Conservation (phyloP, 306 rosid species). For the Bauhinia variegata region DNA sequence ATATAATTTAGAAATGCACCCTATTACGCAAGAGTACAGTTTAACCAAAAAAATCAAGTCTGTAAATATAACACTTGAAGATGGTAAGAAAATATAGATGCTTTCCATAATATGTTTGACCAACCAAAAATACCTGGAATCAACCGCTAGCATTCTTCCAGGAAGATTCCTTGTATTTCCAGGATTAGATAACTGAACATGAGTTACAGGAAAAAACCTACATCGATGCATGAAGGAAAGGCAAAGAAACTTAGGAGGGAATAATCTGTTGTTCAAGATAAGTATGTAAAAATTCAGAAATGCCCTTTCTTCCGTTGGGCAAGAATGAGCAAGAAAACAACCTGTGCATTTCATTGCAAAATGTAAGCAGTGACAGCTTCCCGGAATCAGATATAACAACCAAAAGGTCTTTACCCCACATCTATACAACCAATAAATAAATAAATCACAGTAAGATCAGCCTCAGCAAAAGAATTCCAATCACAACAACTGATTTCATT, state of each 20-base stretch:
- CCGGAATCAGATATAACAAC: slow-evolving; percentile 93
- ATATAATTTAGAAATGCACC: slow-evolving; percentile 15
- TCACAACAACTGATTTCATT: slow-evolving; percentile 10
- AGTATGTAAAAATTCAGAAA: not conserved
- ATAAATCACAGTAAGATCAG: slow-evolving; percentile 11
- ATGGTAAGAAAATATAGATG: slow-evolving; percentile 23
- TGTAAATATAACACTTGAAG: slow-evolving; percentile 17
- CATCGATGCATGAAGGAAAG: slow-evolving; percentile 29
- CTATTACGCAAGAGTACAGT: not conserved
- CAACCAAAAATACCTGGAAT: slow-evolving; percentile 64
- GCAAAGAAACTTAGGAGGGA: slow-evolving; percentile 22
- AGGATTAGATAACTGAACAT: slow-evolving; percentile 78
- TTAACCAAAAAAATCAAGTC: slow-evolving; percentile 9
- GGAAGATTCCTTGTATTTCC: slow-evolving; percentile 75
- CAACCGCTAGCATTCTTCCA: slow-evolving; percentile 83
- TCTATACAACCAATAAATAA: slow-evolving; percentile 42
- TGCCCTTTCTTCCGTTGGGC: not conserved
- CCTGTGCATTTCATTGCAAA: slow-evolving; percentile 98
- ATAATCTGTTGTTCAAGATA: not conserved
- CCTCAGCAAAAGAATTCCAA: slow-evolving; percentile 6
- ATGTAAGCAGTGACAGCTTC: slow-evolving; percentile 86
- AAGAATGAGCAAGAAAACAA: slow-evolving; percentile 26
- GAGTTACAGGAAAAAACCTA: slow-evolving; percentile 81
- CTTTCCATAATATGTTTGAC: slow-evolving; percentile 23
- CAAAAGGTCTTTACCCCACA: slow-evolving; percentile 81